These are phyloP conservation scores for Pichia gijzeniarum DNA, from an alignment of 805 yeast species.

Conservation along the genomic window DNA sequence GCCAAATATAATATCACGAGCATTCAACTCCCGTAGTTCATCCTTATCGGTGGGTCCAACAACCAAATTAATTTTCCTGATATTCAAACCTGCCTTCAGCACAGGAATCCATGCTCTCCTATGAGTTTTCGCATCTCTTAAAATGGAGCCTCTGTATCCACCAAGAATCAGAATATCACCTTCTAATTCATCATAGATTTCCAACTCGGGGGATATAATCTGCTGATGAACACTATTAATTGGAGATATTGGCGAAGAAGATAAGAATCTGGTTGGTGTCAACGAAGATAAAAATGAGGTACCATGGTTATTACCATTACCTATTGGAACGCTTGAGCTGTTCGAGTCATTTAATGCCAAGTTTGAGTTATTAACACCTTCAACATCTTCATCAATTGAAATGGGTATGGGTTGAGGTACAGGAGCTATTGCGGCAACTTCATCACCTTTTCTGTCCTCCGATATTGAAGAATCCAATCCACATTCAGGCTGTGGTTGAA, in stretches of 20 bases:
- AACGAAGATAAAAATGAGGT: not conserved
- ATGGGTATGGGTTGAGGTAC: too few relatives aligned
- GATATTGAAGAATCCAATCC: too few relatives aligned
- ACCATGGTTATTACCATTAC: not conserved
- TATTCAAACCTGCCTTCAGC: slow-evolving; percentile 72
- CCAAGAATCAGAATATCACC: slow-evolving; percentile 82
- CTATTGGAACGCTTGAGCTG: not conserved
- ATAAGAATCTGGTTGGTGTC: not conserved
- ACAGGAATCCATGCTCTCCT: slow-evolving; percentile 80
- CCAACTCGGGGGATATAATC: slow-evolving; percentile 22
- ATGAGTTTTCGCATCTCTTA: slow-evolving; percentile 57
- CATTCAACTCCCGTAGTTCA: slow-evolving; percentile 39
- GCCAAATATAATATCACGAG: slow-evolving; percentile 30
- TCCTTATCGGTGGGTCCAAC: slow-evolving; percentile 71
- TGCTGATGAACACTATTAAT: slow-evolving; percentile 3
- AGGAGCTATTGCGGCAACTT: not conserved
- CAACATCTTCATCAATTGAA: not conserved
- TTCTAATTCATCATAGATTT: slow-evolving; percentile 52
- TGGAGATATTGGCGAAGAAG: slow-evolving; percentile 5
- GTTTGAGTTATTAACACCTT: not conserved
- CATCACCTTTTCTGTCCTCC: too few relatives aligned
- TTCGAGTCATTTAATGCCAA: too few relatives aligned
- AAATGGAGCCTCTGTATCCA: slow-evolving; percentile 80
- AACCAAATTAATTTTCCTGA: slow-evolving; percentile 59
- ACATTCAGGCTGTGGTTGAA: too few relatives aligned